Base-by-base conservation (phyloP, 257 asterid genomes). In the Thymus quinquecostatus region DNA sequence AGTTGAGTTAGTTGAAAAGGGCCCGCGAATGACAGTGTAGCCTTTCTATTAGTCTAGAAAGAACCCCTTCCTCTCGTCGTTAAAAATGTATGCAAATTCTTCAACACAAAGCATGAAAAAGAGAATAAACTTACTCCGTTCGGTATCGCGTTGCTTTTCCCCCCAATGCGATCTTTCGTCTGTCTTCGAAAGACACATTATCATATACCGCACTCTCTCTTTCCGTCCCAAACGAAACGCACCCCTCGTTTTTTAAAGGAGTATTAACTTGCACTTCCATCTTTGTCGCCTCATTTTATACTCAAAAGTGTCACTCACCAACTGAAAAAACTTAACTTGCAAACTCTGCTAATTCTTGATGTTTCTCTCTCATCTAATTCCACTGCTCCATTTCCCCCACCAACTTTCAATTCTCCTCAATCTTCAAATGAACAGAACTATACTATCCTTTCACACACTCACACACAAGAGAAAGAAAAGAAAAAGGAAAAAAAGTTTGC, bases 251-350 rank as follows among this genome's bases (percentile, higher is more conserved):
- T n/a, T n/a, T n/a, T n/a, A n/a, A n/a, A n/a, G n/a, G n/a, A n/a
- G n/a, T n/a, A 64, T 34, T 53, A 33, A 61, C 27, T 40, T 28
- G 50, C 33, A 14, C 13, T 51, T 55, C 33, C 50, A 34, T n/a
- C n/a, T 66, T 55, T 11, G 13, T 70, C 67, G 6, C 6, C 4
- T 36, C 4, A 4, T 36, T 33, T 32, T 5, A 50, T 50, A 12
- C 74, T 27, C 36, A 7, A 34, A 51, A 71, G 45, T 73, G 66
- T 65, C 56, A 41, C 50, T 81, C 85, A 80, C 83, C 86, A 71
- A 64, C 82, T 81, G 74, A 74, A 73, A 65, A 74, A 73, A 65
- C 96, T 90, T 90, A 59, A 66, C 88, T 81, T 81, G 76, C 85
- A 88, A 90, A 77, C 78, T 44, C 80, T 73, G 77, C 60, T 57